Evolutionary conservation across 23 red algal genomes (phyloP).

Genomic region (Gracilaria domingensis): DNA sequence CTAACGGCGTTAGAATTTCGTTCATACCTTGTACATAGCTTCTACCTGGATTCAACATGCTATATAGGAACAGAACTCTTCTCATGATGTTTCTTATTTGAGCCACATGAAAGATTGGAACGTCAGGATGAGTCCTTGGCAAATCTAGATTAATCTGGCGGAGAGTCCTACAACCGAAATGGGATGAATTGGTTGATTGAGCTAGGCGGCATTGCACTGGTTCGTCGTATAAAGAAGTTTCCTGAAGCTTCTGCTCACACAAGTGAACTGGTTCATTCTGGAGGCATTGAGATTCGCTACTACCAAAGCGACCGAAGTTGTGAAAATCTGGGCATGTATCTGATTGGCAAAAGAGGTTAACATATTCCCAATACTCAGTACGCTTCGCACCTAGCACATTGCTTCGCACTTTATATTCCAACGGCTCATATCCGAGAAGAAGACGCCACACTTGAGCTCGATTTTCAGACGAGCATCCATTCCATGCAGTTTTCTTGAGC

Average conservation of each 20-base stretch:
- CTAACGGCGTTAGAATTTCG: conserved; percentile 86
- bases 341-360: conserved; percentile 30
- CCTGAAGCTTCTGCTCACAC: not conserved
- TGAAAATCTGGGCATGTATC: not conserved
- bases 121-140: conserved; percentile 82
- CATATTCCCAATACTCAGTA: conserved; percentile 56
- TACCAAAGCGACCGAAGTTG: not conserved
- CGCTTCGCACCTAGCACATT: conserved; percentile 44
- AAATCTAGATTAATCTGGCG: conserved; percentile 94
- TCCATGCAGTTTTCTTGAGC: conserved; percentile 42
- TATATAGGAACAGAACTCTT: conserved; percentile 84
- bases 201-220: not conserved
- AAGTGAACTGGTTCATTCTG: not conserved
- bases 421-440: conserved; percentile 78
- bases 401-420: not conserved
- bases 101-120: conserved; percentile 75
- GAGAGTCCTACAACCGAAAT: conserved; percentile 22
- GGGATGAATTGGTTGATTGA: not conserved
- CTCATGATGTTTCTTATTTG: conserved; percentile 65
- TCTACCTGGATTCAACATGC: conserved; percentile 82
- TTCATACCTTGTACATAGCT: conserved; percentile 99
- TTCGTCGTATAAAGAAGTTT: not conserved
- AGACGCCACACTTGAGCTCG: conserved; percentile 81
- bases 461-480: conserved; percentile 59
- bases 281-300: conserved; percentile 17